Base-by-base conservation (phyloP, 192 early-diverging fungal species). In the Coemansia sp. region DNA sequence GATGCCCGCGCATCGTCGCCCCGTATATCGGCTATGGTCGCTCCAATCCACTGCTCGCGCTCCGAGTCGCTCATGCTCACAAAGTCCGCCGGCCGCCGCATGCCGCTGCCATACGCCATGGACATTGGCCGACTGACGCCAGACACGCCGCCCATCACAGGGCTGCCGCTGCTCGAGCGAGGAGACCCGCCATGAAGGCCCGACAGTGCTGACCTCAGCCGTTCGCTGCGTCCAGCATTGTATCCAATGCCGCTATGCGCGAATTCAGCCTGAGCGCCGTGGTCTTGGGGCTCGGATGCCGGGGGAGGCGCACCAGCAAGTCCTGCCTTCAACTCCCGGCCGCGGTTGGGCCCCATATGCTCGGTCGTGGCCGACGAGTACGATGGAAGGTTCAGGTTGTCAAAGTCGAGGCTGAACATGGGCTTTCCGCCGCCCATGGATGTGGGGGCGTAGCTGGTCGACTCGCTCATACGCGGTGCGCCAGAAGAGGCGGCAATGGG, bases 401-500 rank as follows among this genome's bases (percentile, higher is more conserved):
- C 75, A 54, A 77, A 64, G 50, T 77, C 71, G 18, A 78, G 59
- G 31, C 51, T 75, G 19, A 72, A 71, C 60, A 75, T 67, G 16
- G 62, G 63, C 12, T n/a, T n/a, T n/a, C n/a, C n/a, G n/a, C n/a
- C n/a, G n/a, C n/a, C n/a, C n/a, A 16, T n/a, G 37, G 37, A 18
- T 20, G 37, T 9, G n/a, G 37, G 37, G 7, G 18, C 37, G 11
- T 20, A 20, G 18, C 18, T 1, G 5, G 18, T 20, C 3, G 21
- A 20, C 14, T 20, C 37, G 37, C 37, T 38, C 44, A 51, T n/a
- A n/a, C n/a, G n/a, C n/a, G n/a, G n/a, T n/a, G n/a, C n/a, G n/a
- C n/a, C n/a, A n/a, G n/a, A n/a, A n/a, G n/a, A n/a, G n/a, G n/a
- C n/a, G n/a, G n/a, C n/a, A n/a, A n/a, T n/a, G n/a, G n/a, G n/a